Base-by-base conservation (phyloP, 257 asterid species). In the Ocimum tenuiflorum region DNA sequence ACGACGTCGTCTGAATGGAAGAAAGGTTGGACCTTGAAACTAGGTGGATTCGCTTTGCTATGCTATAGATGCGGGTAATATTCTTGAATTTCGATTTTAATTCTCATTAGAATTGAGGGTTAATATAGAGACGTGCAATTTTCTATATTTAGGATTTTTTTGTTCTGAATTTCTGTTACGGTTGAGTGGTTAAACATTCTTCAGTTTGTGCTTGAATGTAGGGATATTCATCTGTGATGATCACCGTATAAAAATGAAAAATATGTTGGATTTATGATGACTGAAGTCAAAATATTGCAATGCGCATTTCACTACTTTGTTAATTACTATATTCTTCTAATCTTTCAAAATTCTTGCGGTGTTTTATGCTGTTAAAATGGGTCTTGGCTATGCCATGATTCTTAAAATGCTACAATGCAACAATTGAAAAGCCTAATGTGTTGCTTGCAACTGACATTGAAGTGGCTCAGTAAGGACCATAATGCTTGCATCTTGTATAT, bases 1-100 rank as follows among this genome's bases (percentile, higher is more conserved):
- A 83, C 94, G 92, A 75, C 95, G 91, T 80, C 97, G 86, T 73
- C 86, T 8, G 96, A 83, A 46, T 88, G 85, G 92, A 94, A 90
- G 86, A 81, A 81, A 63, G 99, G 97, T 7, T 94, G 99, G 99
- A 77, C 66, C 83, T 74, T 88, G 83, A 89, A 84, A 84, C 88
- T 92, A 6, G 99, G 99, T 50, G 96, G 90, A 84, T 80, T 77
- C 72, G 97, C 97, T 18, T 77, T 76, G 15, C 94, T 94, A 19
- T 90, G 99, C 57, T 73, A 41, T 78, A 74, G 70, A 66, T 94
- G 99, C 95, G 99, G 99, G 99, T 94, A 81, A 80, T 71, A 75
- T 17, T 80, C 76, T 61, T 55, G 38, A 61, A 52, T 72, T 33
- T 69, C 73, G 23, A 46, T 75, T 71, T 42, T 75, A 33, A 69